Evolutionary conservation across 345 rosid genomes (phyloP).

Genomic region (Salix koriyanagi): DNA sequence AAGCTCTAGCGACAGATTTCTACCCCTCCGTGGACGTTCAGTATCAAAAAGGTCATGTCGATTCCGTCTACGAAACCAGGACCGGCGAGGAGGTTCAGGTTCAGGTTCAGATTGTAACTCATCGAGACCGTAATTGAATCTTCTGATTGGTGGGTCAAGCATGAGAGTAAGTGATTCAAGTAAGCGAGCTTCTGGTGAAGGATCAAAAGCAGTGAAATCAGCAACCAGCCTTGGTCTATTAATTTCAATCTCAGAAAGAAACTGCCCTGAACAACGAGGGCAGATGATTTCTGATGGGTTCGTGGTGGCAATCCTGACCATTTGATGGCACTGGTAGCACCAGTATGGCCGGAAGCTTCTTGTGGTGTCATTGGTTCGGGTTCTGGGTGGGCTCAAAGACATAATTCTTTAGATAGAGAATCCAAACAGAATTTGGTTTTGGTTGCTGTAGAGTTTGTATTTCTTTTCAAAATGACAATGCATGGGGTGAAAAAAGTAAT

Average conservation of each 20-base stretch:
- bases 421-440: neutral
- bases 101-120: no score
- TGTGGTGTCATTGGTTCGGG: constrained; percentile 1
- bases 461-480: neutral
- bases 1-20: neutral
- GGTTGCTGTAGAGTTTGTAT: neutral
- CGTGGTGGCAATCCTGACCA: constrained; percentile 46
- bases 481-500: no score
- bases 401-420: constrained; percentile 12
- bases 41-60: neutral
- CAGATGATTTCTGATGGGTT: constrained; percentile 45
- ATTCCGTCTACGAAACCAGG: constrained; percentile 24
- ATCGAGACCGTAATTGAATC: neutral
- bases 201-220: constrained; percentile 56
- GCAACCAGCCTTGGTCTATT: constrained; percentile 42
- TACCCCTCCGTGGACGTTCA: constrained; percentile 4
- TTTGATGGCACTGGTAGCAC: constrained; percentile 74
- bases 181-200: constrained; percentile 63
- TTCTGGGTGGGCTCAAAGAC: constrained; percentile 46
- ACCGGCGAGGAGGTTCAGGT: neutral
- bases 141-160: constrained; percentile 51
- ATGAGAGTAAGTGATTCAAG: constrained; percentile 66
- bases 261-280: constrained; percentile 60
- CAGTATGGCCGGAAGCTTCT: constrained; percentile 50
- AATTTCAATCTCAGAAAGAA: constrained; percentile 42